Evolutionary conservation across 805 yeast species (phyloP), one percentile per base, ranked within the genome.

Genomic region (Saccharomyces eubayanus): DNA sequence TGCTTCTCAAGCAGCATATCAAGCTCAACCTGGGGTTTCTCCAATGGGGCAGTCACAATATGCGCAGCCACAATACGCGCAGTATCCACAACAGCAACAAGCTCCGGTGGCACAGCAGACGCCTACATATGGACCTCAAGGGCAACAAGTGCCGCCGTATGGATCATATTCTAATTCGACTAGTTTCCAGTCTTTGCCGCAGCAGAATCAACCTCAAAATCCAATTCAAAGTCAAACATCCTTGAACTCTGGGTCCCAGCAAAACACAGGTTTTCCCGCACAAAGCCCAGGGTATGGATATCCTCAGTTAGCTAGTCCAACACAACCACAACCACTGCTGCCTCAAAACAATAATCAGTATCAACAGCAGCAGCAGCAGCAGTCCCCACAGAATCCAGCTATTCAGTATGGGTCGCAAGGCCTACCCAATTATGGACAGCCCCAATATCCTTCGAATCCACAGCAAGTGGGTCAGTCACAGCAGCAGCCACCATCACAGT

Each of bases 161-260:
- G 49, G 55, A 16, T n/a, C 60, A 55, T 29, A 59, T 51, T n/a
- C 62, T 56, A 28, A 56, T 50, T 2, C 52, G 50, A 24, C 56
- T 53, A 56, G 49, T 16, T 46, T 14, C 29, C 53, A 30, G 36
- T 58, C 54, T 6, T 57, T 28, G 21, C 61, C 54, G 29, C 61
- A 51, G 11, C 61, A 53, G 28, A 55, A 47, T 12, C 53, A 53
- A n/a, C 59, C 60, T 16, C 53, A 41, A 16, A 36, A n/a, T 36
- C 3, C 59, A 8, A 24, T 28, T 9, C 30, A 6, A 36, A 36
- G 43, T 16, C 45, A 36, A 36, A 21, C 14, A 16, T 6, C 46
- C 29, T 2, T 50, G 48, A 47, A 51, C 24, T 6, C 51, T 46
- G 24, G 40, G 52, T 6, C 55, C 47, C 11, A 31, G 27, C 14